These are phyloP conservation scores for Fragilariopsis cylindrus DNA, from an alignment of 108 stramenopile genomes.

Conservation along the genomic window DNA sequence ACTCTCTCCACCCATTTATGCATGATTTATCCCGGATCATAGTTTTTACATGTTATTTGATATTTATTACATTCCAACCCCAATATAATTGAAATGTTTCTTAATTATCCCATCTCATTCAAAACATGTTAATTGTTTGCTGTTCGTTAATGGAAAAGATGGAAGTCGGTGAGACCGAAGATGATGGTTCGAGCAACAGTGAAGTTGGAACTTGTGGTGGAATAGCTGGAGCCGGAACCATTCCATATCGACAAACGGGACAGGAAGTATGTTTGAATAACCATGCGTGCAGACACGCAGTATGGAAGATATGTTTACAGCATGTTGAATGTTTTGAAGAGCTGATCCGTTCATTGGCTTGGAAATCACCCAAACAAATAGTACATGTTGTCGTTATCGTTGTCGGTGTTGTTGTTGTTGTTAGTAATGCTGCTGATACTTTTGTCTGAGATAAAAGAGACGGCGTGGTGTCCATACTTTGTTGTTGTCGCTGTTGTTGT, in stretches of 20 bases:
- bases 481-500: not conserved
- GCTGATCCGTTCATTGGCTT: not conserved
- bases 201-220: no score
- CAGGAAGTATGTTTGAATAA: constrained; percentile 8
- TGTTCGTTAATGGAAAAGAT: no score
- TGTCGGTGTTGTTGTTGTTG: not conserved
- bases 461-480: not conserved
- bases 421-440: not conserved
- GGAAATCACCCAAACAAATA: not conserved
- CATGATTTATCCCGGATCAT: no score
- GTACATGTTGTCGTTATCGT: not conserved
- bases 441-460: not conserved
- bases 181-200: no score
- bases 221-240: not conserved
- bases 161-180: no score
- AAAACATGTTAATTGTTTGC: no score
- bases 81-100: no score
- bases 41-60: no score
- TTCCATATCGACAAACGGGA: not conserved
- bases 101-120: no score
- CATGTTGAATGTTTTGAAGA: not conserved
- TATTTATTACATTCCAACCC: no score
- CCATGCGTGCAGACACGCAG: constrained; percentile 2
- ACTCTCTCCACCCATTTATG: no score
- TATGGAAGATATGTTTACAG: constrained; percentile 14